Base-by-base conservation (phyloP, 2,329 filamentous ascomycete species). In the Monilinia fructigena region DNA sequence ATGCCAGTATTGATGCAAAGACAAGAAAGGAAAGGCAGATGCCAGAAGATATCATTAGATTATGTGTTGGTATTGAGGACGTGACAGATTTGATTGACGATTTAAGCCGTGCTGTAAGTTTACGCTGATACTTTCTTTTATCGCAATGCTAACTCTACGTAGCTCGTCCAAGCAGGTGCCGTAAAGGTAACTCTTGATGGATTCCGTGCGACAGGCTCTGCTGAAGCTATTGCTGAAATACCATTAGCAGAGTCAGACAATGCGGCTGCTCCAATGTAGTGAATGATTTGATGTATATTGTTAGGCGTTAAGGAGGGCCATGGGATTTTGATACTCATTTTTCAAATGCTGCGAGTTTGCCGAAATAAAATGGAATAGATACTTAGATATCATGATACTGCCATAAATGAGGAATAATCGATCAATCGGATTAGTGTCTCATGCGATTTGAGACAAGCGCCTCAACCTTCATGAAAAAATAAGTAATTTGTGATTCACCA, bases 11-110 rank as follows among this genome's bases (percentile, higher is more conserved):
- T 75, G 95, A 98, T 76, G 91, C 93, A 67, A 96, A 97, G 82
- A 98, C 93, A 63, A 84, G 95, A 72, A 83, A 87, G 74, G 93
- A 96, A 80, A 86, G 93, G 70, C 89, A 94, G 71, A 90, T 99
- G 88, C 95, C 95, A 14, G 95, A 99, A 79, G 95, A 99, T 77
- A 90, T 99, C 68, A 98, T 99, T 74, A 86, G 95, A 66, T 80
- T 99, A 65, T 99, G 95, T 76, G 93, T 99, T 55, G 95, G 95
- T 55, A 99, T 99, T 74, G 95, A 99, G 78, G 95, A 99, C 78
- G 86, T 85, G 4, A 86, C 92, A 72, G 95, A 99, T 80, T 77
- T 99, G 74, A 91, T 98, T 75, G 94, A 98, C 75, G 95, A 99
- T 79, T 81, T 99, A 67, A 90, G 89, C 69, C 88, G 93, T 73